Base-by-base conservation (phyloP, 2,329 filamentous ascomycete species). In the Stagonosporopsis cucurbitacearum region DNA sequence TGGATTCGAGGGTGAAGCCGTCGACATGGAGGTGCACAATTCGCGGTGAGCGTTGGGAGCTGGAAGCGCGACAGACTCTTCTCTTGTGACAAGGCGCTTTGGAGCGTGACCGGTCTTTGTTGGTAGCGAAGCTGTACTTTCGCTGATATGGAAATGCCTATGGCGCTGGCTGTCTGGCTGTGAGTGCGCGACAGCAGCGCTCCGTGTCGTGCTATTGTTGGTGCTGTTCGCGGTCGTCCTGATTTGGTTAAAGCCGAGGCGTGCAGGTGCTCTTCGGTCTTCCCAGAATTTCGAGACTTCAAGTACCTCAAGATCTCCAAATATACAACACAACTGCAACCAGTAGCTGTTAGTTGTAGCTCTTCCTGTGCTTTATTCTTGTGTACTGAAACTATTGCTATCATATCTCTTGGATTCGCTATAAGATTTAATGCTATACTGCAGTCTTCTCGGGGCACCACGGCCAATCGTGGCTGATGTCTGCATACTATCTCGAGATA, bases 21-120 rank as follows among this genome's bases (percentile, higher is more conserved):
- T 52, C 57, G 63, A 61, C 59, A 65, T 59, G 50, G 46, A 64
- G 54, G 52, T 58, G 46, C 44, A 50, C 52, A 37, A 48, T 49
- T 57, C 49, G 60, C 49, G 46, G 23, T 33, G 56, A 47, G 47
- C 36, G 56, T 37, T 45, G 47, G 51, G 50, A 39, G 54, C 54
- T 56, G 26, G 48, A 44, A 46, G 41, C 41, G 51, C 51, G 30
- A 52, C 30, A 49, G 50, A 28, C 40, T 46, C 37, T 39, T 42
- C 41, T 23, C 25, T 40, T 19, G 26, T 35, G 42, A 26, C 20
- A 39, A 12, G 39, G 25, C 53, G 35, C 42, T 33, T 13, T 28
- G n/a, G 15, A 39, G 42, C 37, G 47, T 43, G 48, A 37, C 48
- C 42, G 37, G 23, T 13, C 11, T 6, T 47, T 9, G 6, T 6